Percentiles rank a stretch among this genome's conserved stretches.
These are phyloP conservation scores for Raphanus raphanistrum DNA, from an alignment of 345 rosid genomes.

Conservation along the genomic window DNA sequence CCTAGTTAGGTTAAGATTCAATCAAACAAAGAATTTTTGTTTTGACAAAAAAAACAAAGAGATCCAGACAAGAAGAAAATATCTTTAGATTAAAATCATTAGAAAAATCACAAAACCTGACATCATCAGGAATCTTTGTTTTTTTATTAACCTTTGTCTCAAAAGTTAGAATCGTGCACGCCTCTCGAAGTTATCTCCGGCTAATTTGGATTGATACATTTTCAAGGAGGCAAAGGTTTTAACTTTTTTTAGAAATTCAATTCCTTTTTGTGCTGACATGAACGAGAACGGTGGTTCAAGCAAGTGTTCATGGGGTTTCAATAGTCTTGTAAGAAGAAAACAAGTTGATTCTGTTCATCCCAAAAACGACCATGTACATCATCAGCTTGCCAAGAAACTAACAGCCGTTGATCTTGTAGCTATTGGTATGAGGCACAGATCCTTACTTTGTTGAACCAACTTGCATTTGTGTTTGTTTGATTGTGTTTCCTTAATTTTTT, in stretches of 20 bases:
- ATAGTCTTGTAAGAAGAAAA: conserved; percentile 65
- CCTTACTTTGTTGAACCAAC: conserved; percentile 3
- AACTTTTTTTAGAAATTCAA: neutral
- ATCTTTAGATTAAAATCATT: neutral
- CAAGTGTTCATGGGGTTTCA: conserved; percentile 39
- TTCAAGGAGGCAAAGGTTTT: neutral
- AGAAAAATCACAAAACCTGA: conserved; percentile 4
- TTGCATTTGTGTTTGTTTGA: neutral
- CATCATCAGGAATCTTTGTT: conserved; percentile 12
- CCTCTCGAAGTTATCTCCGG: conserved; percentile 5
- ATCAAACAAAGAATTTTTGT: neutral
- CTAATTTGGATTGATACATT: conserved; percentile 1
- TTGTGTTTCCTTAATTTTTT: neutral
- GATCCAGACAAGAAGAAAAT: neutral
- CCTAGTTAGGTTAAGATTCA: neutral
- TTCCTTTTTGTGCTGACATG: conserved; percentile 32
- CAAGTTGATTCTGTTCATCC: conserved; percentile 67
- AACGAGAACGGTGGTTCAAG: conserved; percentile 34
- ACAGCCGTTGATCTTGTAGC: conserved; percentile 67
- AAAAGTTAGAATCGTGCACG: conserved; percentile 30
- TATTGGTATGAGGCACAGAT: conserved; percentile 54
- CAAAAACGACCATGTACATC: conserved; percentile 26
- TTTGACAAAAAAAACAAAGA: neutral
- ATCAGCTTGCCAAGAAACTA: conserved; percentile 65
- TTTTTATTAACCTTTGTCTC: neutral